phyloP scores from a whole-genome alignment of 2,329 filamentous ascomycete genomes.

The Periglandula ipomoeae region DNA sequence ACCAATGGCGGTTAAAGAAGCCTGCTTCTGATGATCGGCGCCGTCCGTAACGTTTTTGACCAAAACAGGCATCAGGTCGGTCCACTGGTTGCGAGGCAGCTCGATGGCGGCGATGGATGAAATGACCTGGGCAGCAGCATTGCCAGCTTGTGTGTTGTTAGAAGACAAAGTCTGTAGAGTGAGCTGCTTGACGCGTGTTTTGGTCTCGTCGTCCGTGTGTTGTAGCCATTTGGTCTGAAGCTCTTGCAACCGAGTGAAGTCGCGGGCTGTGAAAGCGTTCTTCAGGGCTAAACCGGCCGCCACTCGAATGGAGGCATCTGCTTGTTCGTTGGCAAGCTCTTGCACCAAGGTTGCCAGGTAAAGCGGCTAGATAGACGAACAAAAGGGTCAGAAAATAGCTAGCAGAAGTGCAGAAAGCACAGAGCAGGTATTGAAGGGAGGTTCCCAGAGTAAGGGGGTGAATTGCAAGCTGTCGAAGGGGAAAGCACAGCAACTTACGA shows the following conservation, averaged over 20 bases:
- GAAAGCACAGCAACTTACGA: conserved; percentile 50
- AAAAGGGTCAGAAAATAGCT: background rate
- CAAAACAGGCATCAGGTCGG: conserved; percentile 76
- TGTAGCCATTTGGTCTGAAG: conserved; percentile 90
- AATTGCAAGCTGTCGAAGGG: conserved; percentile 3
- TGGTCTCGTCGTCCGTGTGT: conserved; percentile 71
- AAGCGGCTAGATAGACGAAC: conserved; percentile 52
- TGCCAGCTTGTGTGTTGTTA: conserved; percentile 70
- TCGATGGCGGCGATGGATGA: conserved; percentile 92
- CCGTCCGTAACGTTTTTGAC: conserved; percentile 91
- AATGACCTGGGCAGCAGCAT: conserved; percentile 89
- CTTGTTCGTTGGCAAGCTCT: conserved; percentile 85
- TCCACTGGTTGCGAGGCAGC: conserved; percentile 87
- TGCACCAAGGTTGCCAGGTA: conserved; percentile 90
- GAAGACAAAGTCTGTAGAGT: conserved; percentile 83
- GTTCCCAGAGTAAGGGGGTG: background rate
- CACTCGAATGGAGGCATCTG: conserved; percentile 75
- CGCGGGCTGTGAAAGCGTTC: conserved; percentile 94
- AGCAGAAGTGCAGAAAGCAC: conserved; percentile 1
- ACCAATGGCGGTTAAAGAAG: conserved; percentile 90
- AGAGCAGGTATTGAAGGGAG: background rate
- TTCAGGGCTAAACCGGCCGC: conserved; percentile 95
- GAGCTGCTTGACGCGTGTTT: conserved; percentile 78
- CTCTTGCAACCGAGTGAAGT: conserved; percentile 76
- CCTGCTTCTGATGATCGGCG: conserved; percentile 81